Evolutionary conservation across 2,329 filamentous ascomycete genomes (phyloP).

Genomic region (Alternaria longipes): DNA sequence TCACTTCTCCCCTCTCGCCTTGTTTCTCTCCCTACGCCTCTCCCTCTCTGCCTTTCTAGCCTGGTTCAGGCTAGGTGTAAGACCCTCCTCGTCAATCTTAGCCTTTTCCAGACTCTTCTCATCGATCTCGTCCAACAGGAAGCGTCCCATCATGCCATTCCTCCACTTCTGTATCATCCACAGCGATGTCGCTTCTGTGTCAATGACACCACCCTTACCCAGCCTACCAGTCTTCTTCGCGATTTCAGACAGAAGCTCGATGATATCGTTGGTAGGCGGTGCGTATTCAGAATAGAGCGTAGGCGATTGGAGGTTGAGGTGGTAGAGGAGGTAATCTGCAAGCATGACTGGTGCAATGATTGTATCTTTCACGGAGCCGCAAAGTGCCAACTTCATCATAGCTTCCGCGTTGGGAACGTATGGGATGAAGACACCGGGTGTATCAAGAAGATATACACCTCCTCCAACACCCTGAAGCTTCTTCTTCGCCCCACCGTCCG

Average conservation of each 20-base stretch:
- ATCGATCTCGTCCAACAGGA: constrained; percentile 80
- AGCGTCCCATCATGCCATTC: constrained; percentile 75
- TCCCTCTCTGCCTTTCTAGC: constrained; percentile 73
- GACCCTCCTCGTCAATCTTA: constrained; percentile 56
- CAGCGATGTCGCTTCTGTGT: constrained; percentile 76
- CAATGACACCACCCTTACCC: constrained; percentile 74
- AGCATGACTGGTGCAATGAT: constrained; percentile 80
- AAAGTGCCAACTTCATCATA: constrained; percentile 95
- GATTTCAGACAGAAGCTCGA: constrained; percentile 73
- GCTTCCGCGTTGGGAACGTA: constrained; percentile 84
- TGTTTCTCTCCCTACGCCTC: constrained; percentile 46
- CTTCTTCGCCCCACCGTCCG: constrained; percentile 32
- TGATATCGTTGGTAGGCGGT: constrained; percentile 86
- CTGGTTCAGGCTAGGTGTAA: constrained; percentile 70
- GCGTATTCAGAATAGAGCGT: constrained; percentile 72
- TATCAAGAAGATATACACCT: constrained; percentile 87
- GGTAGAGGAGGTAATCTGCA: constrained; percentile 89
- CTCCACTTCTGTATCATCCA: constrained; percentile 87
- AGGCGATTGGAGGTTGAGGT: constrained; percentile 75
- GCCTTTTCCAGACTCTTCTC: constrained; percentile 66
- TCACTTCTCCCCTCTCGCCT: constrained; percentile 31
- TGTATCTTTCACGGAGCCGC: constrained; percentile 89
- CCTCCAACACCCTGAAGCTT: constrained; percentile 49
- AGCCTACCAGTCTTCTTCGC: constrained; percentile 80
- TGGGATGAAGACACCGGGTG: constrained; percentile 93